These are phyloP conservation scores for Artemisia princeps DNA, from an alignment of 140 eudicot genomes.

Conservation along the genomic window DNA sequence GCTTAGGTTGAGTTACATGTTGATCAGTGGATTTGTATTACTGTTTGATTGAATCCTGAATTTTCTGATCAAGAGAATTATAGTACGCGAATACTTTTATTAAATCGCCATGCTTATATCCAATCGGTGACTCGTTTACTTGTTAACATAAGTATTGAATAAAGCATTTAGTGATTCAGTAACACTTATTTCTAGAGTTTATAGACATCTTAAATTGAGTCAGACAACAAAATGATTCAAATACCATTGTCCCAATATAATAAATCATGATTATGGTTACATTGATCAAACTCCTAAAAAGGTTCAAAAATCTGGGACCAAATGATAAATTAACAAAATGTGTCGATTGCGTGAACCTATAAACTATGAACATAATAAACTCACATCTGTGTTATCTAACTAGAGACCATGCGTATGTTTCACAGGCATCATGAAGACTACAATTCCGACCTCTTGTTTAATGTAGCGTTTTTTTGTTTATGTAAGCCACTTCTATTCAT, in stretches of 20 bases:
- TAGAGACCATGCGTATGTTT: constrained; percentile 13
- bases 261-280: constrained; percentile 4
- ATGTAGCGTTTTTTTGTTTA: constrained; percentile 3
- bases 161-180: no score
- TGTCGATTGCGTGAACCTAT: neutral
- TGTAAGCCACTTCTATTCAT: neutral
- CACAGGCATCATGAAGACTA: neutral
- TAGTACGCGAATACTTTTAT: no score
- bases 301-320: constrained; percentile 9
- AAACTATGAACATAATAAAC: constrained; percentile 13
- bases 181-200: no score
- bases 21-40: no score
- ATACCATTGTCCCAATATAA: neutral
- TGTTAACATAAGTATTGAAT: no score
- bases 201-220: no score
- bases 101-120: no score
- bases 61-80: no score
- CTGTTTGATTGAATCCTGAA: no score
- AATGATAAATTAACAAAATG: constrained; percentile 17
- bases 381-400: constrained; percentile 17
- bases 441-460: neutral
- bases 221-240: no score
- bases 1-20: no score
- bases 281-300: neutral
- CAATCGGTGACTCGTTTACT: no score